Percentiles rank a stretch among this genome's conserved stretches.
These are phyloP conservation scores for Neofusicoccum laricinum DNA, from an alignment of 2,329 filamentous ascomycete genomes.

Conservation along the genomic window DNA sequence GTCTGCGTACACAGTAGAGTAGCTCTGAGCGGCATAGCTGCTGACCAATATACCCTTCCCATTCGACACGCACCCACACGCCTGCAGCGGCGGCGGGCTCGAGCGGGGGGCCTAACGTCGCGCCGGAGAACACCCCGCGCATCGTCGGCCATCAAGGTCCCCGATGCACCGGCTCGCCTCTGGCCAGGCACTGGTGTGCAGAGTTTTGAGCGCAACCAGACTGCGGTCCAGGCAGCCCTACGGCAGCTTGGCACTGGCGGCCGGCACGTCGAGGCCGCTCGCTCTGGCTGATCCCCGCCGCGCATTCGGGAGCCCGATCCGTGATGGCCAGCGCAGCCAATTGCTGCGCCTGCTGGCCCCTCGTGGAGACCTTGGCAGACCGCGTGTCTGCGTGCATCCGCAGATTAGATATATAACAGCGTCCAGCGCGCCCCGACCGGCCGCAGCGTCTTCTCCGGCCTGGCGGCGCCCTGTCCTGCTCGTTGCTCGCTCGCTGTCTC, in stretches of 20 bases:
- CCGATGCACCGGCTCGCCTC: too few species aligned
- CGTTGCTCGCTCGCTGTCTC: slow-evolving; percentile 13
- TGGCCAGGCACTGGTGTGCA: not conserved
- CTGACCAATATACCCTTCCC: slow-evolving; percentile 6
- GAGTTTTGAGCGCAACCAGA: not conserved
- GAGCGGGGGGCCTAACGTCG: not conserved
- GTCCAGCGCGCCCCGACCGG: not conserved
- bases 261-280: slow-evolving; percentile 1
- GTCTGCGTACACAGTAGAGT: too few species aligned
- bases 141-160: not conserved
- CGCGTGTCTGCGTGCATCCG: slow-evolving; percentile 3
- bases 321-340: slow-evolving; percentile 3
- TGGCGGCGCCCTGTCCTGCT: slow-evolving; percentile 7
- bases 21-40: not conserved
- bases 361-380: slow-evolving; percentile 12
- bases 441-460: not conserved
- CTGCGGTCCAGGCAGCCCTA: not conserved
- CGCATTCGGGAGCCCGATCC: not conserved
- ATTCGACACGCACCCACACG: too few species aligned
- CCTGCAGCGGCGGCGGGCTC: not conserved
- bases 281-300: slow-evolving; percentile 4
- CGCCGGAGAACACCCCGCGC: not conserved
- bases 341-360: not conserved
- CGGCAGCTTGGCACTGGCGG: not conserved
- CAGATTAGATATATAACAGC: slow-evolving; percentile 4